Conservation (phyloP, 2,329 filamentous ascomycete species). For the Pseudocercospora musae region DNA sequence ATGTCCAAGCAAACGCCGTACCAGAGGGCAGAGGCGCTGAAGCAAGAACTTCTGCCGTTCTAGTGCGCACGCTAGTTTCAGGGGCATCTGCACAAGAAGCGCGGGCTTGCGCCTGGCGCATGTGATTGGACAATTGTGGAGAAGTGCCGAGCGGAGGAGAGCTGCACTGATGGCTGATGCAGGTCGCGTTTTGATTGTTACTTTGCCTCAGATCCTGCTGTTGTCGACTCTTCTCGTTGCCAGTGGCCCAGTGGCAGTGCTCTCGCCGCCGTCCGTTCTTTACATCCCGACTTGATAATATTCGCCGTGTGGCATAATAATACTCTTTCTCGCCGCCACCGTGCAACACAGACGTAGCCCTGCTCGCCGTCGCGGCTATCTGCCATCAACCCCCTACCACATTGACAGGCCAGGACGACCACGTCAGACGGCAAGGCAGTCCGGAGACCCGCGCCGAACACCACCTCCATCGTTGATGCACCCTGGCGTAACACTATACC, state of each 20-base stretch:
- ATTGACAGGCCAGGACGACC: neutral
- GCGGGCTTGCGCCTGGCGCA: neutral
- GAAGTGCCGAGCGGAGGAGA: neutral
- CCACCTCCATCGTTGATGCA: neutral
- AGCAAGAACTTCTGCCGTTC: neutral
- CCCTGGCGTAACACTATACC: neutral
- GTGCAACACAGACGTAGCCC: neutral
- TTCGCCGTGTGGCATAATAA: neutral
- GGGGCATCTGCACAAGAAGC: neutral
- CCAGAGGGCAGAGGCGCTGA: neutral
- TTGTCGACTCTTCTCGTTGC: neutral
- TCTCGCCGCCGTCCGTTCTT: neutral
- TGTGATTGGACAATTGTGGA: neutral
- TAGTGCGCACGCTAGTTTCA: neutral
- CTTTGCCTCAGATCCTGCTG: neutral
- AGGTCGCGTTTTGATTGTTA: neutral
- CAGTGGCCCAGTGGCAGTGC: neutral
- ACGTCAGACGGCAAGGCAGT: constrained; percentile 1
- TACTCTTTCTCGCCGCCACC: neutral
- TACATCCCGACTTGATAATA: neutral
- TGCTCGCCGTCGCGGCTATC: neutral
- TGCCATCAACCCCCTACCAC: neutral
- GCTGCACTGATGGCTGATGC: neutral
- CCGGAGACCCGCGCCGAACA: constrained; percentile 1
- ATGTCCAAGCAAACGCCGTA: neutral